phyloP scores from a whole-genome alignment of 2,329 filamentous ascomycete genomes.

The Herpotrichia juniperi region DNA sequence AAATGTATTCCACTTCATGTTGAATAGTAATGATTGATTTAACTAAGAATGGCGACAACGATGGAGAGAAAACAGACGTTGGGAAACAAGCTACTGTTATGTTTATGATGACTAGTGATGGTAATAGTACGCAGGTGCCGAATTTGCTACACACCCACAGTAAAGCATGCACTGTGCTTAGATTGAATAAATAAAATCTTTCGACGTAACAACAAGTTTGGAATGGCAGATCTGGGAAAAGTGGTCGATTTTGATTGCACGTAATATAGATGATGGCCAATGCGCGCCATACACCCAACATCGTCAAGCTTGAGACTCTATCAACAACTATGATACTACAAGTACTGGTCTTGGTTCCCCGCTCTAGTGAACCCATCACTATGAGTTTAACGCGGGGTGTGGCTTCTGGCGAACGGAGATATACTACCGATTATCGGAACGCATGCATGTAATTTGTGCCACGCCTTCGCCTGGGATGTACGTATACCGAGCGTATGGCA shows the following conservation, averaged over 20 bases:
- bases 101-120: too few relatives aligned
- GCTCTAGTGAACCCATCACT: constrained; percentile 3
- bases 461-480: constrained; percentile 10
- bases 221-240: constrained; percentile 3
- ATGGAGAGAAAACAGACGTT: constrained; percentile 1
- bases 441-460: constrained; percentile 6
- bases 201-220: constrained; percentile 10
- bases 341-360: neutral
- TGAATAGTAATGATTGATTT: constrained; percentile 3
- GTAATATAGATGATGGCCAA: constrained; percentile 10
- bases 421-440: constrained; percentile 13
- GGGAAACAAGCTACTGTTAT: too few relatives aligned
- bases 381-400: neutral
- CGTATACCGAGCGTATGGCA: neutral
- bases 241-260: constrained; percentile 8
- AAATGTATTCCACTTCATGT: constrained; percentile 26
- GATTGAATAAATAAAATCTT: constrained; percentile 1
- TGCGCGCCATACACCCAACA: constrained; percentile 5
- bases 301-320: constrained; percentile 5
- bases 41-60: neutral
- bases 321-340: constrained; percentile 1
- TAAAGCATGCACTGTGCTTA: neutral
- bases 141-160: too few relatives aligned
- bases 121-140: too few relatives aligned
- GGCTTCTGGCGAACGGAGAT: constrained; percentile 8